phyloP scores from a whole-genome alignment of 345 rosid species.

The Excoecaria agallocha region DNA sequence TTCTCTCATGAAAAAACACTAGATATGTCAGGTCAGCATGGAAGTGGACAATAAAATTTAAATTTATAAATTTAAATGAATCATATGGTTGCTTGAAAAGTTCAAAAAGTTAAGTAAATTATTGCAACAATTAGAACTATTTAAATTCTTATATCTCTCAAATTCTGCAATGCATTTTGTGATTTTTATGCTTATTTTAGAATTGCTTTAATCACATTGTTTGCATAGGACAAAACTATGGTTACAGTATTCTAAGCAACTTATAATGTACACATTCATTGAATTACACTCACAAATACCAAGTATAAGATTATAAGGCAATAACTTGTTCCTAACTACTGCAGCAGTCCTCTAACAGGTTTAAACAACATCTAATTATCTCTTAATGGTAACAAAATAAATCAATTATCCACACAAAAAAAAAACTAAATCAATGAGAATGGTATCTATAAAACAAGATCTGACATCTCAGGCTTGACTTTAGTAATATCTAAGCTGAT shows the following conservation, averaged over 20 bases:
- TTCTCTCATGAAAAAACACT: too few species aligned
- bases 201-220: too few species aligned
- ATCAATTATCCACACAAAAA: too few species aligned
- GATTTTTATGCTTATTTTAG: background rate
- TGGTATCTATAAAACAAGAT: constrained; percentile 25
- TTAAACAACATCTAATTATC: background rate
- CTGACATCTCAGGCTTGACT: constrained; percentile 35
- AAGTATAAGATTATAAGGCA: background rate
- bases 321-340: background rate
- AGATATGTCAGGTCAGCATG: too few species aligned
- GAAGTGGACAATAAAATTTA: too few species aligned
- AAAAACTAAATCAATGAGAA: background rate
- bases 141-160: background rate
- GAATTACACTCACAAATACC: background rate
- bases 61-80: too few species aligned
- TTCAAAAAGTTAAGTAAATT: too few species aligned
- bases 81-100: too few species aligned
- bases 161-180: constrained; percentile 1
- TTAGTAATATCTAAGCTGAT: constrained; percentile 19
- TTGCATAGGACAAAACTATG: background rate
- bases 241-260: background rate
- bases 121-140: background rate
- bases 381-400: background rate
- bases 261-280: constrained; percentile 6
- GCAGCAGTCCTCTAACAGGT: constrained; percentile 8